Base-by-base conservation (phyloP, 306 rosid genomes). In the Vigna hirtella region DNA sequence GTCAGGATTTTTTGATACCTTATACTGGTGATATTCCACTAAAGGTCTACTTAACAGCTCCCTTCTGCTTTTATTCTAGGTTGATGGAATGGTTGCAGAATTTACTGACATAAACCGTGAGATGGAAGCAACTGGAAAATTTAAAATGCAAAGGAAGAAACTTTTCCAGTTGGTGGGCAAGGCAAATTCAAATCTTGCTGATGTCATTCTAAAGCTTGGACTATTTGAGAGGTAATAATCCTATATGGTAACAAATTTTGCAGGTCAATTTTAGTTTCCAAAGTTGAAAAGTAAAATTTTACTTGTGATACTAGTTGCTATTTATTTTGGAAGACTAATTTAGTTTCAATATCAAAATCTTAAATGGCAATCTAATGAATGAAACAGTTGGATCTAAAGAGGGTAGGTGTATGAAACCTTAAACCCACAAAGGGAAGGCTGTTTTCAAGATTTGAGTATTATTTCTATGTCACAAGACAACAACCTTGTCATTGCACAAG, bases 21-120 rank as follows among this genome's bases (percentile, higher is more conserved):
- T 75, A 8, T 56, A 16, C n/a, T 73, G 32, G 62, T 62, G 68
- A 69, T 80, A n/a, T 45, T 80, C 57, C 57, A 57, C 53, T 66
- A 49, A 75, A 36, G 66, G 18, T 15, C 67, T 15, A 57, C 9
- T 70, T 56, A 70, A 36, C 76, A 17, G 20, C 42, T 34, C 30
- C 61, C 64, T 28, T 17, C 18, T 12, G 50, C 30, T 74, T 83
- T 48, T 79, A 36, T 72, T 73, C 47, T 75, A 95, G 99, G 98
- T 95, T 81, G 99, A 93, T 66, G 99, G 99, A 65, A 95, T 95
- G 97, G 98, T 95, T 81, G 99, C 96, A 13, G 99, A 95, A 77
- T 95, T 95, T 85, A 95, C 99, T 1, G 98, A 95, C 83, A 95
- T 95, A 66, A 95, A 95, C 85, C 97, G 99, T 63, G 98, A 87